Evolutionary conservation across 2,329 filamentous ascomycete genomes (phyloP).

Genomic region (Colletotrichum sp.): DNA sequence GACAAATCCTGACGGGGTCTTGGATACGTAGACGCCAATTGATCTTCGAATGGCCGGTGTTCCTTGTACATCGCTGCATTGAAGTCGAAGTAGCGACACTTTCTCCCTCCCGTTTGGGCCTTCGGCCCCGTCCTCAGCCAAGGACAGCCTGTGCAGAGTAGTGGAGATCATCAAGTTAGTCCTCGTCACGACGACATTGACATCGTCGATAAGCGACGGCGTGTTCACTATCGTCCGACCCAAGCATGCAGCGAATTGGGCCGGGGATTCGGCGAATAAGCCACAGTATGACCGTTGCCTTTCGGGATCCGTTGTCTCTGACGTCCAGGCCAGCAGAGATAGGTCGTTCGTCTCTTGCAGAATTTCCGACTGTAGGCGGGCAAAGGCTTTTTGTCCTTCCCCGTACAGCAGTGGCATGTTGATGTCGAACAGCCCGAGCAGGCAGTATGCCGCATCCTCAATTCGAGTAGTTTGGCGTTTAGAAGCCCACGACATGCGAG

Average conservation of each 20-base stretch:
- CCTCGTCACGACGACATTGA: not conserved
- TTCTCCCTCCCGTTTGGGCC: not conserved
- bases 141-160: too few species aligned
- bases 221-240: not conserved
- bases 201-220: not conserved
- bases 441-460: slow-evolving; percentile 30
- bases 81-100: not conserved
- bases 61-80: not conserved
- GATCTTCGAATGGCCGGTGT: not conserved
- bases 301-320: not conserved
- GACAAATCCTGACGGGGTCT: not conserved
- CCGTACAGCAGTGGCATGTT: slow-evolving; percentile 31
- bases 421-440: slow-evolving; percentile 31
- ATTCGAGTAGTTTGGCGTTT: slow-evolving; percentile 22
- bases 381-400: slow-evolving; percentile 28
- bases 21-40: not conserved
- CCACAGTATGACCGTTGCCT: not conserved
- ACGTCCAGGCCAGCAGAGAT: not conserved
- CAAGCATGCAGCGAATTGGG: not conserved
- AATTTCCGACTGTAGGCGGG: slow-evolving; percentile 20
- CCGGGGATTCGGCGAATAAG: not conserved
- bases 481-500: slow-evolving; percentile 32
- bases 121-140: not conserved
- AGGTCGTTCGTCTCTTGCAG: not conserved
- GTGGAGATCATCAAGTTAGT: not conserved